Conservation (phyloP, 352 stramenopile genomes). For the Phytophthora meadii region DNA sequence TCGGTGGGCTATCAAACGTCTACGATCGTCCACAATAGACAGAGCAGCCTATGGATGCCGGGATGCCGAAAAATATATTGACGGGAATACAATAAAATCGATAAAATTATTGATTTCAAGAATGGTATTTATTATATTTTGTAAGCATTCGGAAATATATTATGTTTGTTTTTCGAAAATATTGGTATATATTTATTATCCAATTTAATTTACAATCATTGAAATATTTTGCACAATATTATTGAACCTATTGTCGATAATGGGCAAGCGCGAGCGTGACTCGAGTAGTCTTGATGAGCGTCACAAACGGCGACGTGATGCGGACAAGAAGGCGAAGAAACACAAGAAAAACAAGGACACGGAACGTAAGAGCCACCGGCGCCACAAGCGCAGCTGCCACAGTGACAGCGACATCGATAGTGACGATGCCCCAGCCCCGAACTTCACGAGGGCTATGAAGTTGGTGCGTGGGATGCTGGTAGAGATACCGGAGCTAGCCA, state of each 20-base stretch:
- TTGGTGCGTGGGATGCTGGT: conserved; percentile 64
- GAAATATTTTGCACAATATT: no score
- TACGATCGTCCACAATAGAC: neutral
- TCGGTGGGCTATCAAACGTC: neutral
- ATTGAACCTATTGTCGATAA: conserved; percentile 1
- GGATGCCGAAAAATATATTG: no score
- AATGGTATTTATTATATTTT: no score
- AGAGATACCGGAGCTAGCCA: conserved; percentile 70
- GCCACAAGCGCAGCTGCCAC: conserved; percentile 20
- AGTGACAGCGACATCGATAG: conserved; percentile 24
- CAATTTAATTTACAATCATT: no score
- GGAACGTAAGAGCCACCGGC: conserved; percentile 29
- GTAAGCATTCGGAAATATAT: no score
- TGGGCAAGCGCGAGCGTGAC: conserved; percentile 32
- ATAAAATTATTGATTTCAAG: no score
- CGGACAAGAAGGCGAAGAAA: conserved; percentile 48
- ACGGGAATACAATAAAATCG: no score
- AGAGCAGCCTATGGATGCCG: no score
- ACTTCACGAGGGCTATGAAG: conserved; percentile 46
- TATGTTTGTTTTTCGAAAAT: no score
- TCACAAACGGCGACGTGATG: conserved; percentile 36
- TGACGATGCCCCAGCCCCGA: conserved; percentile 17
- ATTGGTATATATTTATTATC: no score
- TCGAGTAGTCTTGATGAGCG: conserved; percentile 36
- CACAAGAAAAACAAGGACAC: conserved; percentile 45